These are phyloP conservation scores for Holtermanniella nyarrowii DNA, from an alignment of 768 basidiomycete species.

Conservation along the genomic window DNA sequence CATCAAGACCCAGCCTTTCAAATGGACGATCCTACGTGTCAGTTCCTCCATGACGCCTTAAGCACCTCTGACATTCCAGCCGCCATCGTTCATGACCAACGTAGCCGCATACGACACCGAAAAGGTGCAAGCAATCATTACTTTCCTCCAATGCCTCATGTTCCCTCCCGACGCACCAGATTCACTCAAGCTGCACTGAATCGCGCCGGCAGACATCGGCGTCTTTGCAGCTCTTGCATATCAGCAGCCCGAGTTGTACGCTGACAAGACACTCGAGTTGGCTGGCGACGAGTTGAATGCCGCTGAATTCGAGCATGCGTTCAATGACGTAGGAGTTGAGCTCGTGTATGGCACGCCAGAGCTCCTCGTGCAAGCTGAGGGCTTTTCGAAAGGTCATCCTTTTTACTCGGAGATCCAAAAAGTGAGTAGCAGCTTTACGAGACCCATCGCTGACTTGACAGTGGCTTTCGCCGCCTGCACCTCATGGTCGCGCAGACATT, in stretches of 20 bases:
- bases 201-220: neutral
- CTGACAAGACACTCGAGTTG: neutral
- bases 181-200: neutral
- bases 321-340: neutral
- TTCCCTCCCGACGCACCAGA: too few relatives aligned
- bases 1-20: neutral
- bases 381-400: too few relatives aligned
- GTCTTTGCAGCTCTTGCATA: neutral
- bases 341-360: neutral
- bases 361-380: too few relatives aligned
- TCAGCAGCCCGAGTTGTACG: neutral
- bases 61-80: neutral
- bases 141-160: too few relatives aligned
- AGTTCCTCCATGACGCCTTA: neutral
- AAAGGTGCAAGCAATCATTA: too few relatives aligned
- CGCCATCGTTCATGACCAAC: neutral
- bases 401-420: too few relatives aligned
- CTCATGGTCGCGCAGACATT: neutral
- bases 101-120: too few relatives aligned
- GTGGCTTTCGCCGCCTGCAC: too few relatives aligned
- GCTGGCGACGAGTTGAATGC: neutral
- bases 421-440: too few relatives aligned
- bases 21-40: conserved; percentile 8
- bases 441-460: too few relatives aligned
- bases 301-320: neutral